Conservation (phyloP, 805 yeast species). For the Saccharomyces jurei region DNA sequence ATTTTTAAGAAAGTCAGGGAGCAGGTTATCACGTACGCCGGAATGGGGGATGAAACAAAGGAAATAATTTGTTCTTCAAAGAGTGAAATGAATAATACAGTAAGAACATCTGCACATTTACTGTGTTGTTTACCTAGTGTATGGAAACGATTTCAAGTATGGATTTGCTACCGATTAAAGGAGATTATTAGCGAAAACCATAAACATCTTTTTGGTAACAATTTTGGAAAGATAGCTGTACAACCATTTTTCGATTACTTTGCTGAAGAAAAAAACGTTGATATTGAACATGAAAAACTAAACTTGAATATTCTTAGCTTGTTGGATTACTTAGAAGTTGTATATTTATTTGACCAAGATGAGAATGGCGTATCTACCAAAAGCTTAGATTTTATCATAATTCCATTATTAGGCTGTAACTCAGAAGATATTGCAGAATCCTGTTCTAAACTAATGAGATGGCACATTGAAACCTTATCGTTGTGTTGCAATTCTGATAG, state of each 20-base stretch:
- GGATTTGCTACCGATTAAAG: constrained; percentile 6
- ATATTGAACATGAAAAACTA: neutral
- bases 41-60: neutral
- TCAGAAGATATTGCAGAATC: constrained; percentile 11
- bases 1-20: neutral
- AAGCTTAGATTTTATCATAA: constrained; percentile 10
- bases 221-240: constrained; percentile 2
- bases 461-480: constrained; percentile 41
- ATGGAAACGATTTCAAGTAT: constrained; percentile 7
- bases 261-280: constrained; percentile 1
- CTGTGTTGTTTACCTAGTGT: constrained; percentile 9
- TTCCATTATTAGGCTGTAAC: constrained; percentile 16
- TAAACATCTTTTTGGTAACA: constrained; percentile 8
- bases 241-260: constrained; percentile 1
- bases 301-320: constrained; percentile 10
- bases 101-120: neutral
- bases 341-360: constrained; percentile 26
- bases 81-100: neutral
- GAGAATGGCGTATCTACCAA: constrained; percentile 2
- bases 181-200: constrained; percentile 5
- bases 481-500: constrained; percentile 9
- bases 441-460: constrained; percentile 34
- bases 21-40: neutral
- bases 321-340: constrained; percentile 33
- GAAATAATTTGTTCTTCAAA: neutral